phyloP scores from a whole-genome alignment of 164 flowering plant genomes.

The Magnolia sinica region DNA sequence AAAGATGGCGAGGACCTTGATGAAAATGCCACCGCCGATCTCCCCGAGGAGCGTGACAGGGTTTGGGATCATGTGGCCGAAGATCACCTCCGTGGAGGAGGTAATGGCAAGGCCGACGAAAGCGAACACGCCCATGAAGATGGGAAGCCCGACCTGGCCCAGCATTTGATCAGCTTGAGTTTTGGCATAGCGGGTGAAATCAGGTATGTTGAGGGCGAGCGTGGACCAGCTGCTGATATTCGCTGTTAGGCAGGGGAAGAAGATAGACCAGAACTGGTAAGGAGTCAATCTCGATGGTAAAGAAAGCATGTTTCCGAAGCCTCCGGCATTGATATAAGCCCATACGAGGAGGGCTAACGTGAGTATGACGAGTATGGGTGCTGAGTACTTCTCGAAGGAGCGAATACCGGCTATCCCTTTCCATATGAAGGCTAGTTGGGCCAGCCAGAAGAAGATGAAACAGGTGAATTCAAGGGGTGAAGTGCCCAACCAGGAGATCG shows the following conservation, averaged over 20 bases:
- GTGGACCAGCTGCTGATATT: slow-evolving; percentile 91
- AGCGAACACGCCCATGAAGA: slow-evolving; percentile 87
- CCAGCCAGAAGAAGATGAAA: slow-evolving; percentile 68
- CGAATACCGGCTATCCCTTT: slow-evolving; percentile 84
- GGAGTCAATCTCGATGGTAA: slow-evolving; percentile 53
- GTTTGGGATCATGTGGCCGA: slow-evolving; percentile 69
- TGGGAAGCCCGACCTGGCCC: slow-evolving; percentile 80
- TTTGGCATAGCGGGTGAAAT: slow-evolving; percentile 81
- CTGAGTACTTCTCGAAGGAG: slow-evolving; percentile 75
- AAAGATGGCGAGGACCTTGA: slow-evolving; percentile 54
- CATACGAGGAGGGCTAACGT: slow-evolving; percentile 55
- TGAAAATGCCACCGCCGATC: slow-evolving; percentile 39
- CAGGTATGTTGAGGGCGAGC: slow-evolving; percentile 83
- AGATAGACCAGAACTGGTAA: slow-evolving; percentile 74
- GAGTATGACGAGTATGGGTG: slow-evolving; percentile 62
- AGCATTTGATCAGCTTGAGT: slow-evolving; percentile 76
- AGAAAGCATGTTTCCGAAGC: slow-evolving; percentile 71
- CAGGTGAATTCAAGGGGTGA: slow-evolving; percentile 78
- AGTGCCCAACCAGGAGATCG: slow-evolving; percentile 71
- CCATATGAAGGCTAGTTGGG: slow-evolving; percentile 60
- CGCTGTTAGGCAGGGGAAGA: slow-evolving; percentile 91
- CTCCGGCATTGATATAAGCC: slow-evolving; percentile 81
- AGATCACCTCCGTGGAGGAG: slow-evolving; percentile 71
- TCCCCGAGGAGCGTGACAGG: slow-evolving; percentile 73
- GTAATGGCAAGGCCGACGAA: slow-evolving; percentile 86